Percentiles rank a stretch among this genome's conserved stretches.
Evolutionary conservation across 768 basidiomycete species (phyloP).

Genomic region (Arthromyces matolae): DNA sequence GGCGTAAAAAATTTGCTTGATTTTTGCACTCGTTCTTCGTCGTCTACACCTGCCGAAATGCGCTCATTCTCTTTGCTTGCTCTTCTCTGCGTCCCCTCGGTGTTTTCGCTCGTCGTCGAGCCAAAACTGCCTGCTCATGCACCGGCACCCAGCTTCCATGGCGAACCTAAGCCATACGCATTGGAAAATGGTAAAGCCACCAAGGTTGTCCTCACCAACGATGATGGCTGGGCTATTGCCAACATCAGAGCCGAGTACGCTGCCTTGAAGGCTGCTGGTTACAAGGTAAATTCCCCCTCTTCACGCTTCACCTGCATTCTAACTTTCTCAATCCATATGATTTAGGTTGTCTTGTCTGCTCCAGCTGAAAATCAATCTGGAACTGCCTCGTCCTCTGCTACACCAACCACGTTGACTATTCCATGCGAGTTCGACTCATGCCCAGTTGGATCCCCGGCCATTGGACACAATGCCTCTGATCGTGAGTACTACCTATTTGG

Average conservation of each 20-base stretch:
- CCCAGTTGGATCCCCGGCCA: constrained; percentile 35
- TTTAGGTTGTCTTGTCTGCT: constrained; percentile 39
- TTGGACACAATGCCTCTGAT: constrained; percentile 37
- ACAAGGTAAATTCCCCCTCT: constrained; percentile 24
- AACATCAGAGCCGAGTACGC: constrained; percentile 37
- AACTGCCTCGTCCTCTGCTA: constrained; percentile 32
- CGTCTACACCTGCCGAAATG: background rate
- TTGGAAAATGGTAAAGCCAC: too few relatives aligned
- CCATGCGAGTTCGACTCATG: constrained; percentile 44
- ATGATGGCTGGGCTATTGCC: constrained; percentile 40
- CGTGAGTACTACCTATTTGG: constrained; percentile 21
- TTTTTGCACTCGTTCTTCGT: too few relatives aligned
- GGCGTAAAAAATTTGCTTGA: too few relatives aligned
- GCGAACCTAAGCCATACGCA: too few relatives aligned
- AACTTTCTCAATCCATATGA: background rate
- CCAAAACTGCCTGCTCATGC: too few relatives aligned
- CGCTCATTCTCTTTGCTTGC: background rate
- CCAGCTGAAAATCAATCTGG: constrained; percentile 42
- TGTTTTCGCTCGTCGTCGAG: background rate
- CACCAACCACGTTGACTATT: constrained; percentile 26
- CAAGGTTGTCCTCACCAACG: constrained; percentile 23
- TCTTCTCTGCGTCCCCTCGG: background rate
- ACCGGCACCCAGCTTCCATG: too few relatives aligned
- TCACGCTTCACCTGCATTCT: background rate
- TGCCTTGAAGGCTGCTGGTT: constrained; percentile 32